These are phyloP conservation scores for Colletotrichum karsti DNA, from an alignment of 2,329 filamentous ascomycete genomes.

Conservation along the genomic window DNA sequence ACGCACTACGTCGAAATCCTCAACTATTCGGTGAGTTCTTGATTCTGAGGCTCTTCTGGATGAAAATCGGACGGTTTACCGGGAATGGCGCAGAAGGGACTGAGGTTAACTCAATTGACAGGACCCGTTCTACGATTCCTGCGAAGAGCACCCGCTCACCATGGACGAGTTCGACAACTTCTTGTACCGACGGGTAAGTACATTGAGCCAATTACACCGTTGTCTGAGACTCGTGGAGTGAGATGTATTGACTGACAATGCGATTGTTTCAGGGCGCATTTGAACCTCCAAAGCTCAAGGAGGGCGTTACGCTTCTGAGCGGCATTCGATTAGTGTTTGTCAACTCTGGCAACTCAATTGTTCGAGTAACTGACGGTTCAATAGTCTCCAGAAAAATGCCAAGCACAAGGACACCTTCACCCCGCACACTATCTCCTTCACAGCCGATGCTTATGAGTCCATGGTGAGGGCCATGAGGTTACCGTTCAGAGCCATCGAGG, in stretches of 20 bases:
- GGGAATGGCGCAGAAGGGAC: background rate
- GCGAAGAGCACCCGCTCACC: conserved; percentile 60
- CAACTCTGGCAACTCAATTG: conserved; percentile 18
- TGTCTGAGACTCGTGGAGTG: background rate
- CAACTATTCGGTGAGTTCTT: conserved; percentile 63
- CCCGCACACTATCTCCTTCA: conserved; percentile 62
- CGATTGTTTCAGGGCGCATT: conserved; percentile 59
- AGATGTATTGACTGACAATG: conserved; percentile 18
- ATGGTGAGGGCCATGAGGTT: conserved; percentile 65
- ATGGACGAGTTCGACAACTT: conserved; percentile 68
- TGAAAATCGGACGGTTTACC: background rate
- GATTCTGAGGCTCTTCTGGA: background rate
- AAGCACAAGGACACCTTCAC: conserved; percentile 66
- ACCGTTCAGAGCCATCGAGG: conserved; percentile 66
- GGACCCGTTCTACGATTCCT: conserved; percentile 58
- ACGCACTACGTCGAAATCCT: conserved; percentile 67
- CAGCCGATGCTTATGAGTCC: conserved; percentile 56
- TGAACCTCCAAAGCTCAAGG: conserved; percentile 50
- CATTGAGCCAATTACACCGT: background rate
- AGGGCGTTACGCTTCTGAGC: conserved; percentile 54
- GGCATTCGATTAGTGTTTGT: conserved; percentile 65
- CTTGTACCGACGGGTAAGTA: conserved; percentile 55
- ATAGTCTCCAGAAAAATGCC: conserved; percentile 65
- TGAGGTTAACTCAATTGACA: conserved; percentile 34
- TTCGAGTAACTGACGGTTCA: background rate